Evolutionary conservation across 164 flowering plant genomes (phyloP).

Genomic region (Kalanchoe fedtschenkoi): DNA sequence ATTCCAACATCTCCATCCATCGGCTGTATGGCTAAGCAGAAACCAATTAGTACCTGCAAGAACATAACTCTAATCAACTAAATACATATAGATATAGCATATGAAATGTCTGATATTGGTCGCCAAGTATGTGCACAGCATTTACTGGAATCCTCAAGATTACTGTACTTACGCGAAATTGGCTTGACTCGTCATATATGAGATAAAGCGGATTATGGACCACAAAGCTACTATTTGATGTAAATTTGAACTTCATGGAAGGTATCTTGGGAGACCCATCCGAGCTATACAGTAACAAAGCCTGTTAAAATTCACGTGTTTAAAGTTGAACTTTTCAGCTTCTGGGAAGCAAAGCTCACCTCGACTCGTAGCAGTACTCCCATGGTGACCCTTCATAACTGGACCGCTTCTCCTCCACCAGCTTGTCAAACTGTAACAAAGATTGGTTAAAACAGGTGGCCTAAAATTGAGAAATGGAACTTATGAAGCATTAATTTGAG

Average conservation of each 20-base stretch:
- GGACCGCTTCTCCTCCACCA: constrained; percentile 41
- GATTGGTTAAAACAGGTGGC: constrained; percentile 1
- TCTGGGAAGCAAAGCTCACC: constrained; percentile 25
- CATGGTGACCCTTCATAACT: constrained; percentile 55
- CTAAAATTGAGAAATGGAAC: not conserved
- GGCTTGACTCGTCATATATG: constrained; percentile 13
- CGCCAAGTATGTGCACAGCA: not conserved
- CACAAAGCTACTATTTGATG: constrained; percentile 53
- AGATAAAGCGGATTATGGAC: constrained; percentile 47
- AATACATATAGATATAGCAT: not conserved
- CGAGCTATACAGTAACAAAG: constrained; percentile 28
- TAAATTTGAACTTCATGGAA: constrained; percentile 41
- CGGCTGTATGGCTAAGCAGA: constrained; percentile 75
- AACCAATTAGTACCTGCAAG: constrained; percentile 57
- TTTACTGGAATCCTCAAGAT: not conserved
- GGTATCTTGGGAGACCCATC: constrained; percentile 42
- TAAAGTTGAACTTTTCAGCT: not conserved
- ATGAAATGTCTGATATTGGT: not conserved
- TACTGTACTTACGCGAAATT: not conserved
- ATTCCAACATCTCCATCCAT: constrained; percentile 41
- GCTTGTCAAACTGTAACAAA: constrained; percentile 56
- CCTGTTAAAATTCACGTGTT: constrained; percentile 7
- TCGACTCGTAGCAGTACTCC: constrained; percentile 75
- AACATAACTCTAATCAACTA: constrained; percentile 5
- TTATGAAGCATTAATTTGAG: not conserved